phyloP scores from a whole-genome alignment of 495 filamentous ascomycete species.

The Hyaloscypha hepaticicola region DNA sequence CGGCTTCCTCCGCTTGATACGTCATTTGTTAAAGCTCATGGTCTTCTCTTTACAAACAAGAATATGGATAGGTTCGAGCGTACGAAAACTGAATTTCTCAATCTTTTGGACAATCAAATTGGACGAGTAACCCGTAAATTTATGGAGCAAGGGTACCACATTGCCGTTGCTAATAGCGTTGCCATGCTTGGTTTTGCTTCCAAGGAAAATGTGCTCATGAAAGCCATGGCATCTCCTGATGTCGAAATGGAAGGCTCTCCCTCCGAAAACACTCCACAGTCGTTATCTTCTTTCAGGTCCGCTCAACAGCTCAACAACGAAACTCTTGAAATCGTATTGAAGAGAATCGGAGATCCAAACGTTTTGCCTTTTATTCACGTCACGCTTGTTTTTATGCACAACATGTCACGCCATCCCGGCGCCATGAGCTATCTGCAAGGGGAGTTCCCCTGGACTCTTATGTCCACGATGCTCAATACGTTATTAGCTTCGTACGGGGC shows the following conservation, averaged over 20 bases:
- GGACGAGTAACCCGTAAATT: constrained; percentile 55
- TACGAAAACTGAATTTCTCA: constrained; percentile 50
- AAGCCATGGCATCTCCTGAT: constrained; percentile 6
- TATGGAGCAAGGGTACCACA: constrained; percentile 68
- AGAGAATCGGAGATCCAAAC: constrained; percentile 30
- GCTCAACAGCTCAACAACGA: constrained; percentile 30
- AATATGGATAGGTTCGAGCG: constrained; percentile 46
- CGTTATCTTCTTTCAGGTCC: constrained; percentile 17
- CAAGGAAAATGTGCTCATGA: constrained; percentile 26
- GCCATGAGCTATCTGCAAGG: constrained; percentile 26
- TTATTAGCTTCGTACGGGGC: constrained; percentile 35
- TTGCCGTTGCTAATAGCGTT: constrained; percentile 35
- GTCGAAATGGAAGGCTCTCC: constrained; percentile 6
- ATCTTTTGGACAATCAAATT: constrained; percentile 58
- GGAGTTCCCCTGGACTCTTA: constrained; percentile 26
- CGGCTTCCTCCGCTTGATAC: constrained; percentile 40
- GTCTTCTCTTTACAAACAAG: constrained; percentile 60
- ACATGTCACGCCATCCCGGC: constrained; percentile 19
- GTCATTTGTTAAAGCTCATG: constrained; percentile 64
- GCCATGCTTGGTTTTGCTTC: constrained; percentile 26
- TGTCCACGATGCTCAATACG: constrained; percentile 27
- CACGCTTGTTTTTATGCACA: constrained; percentile 28
- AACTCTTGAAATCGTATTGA: constrained; percentile 18
- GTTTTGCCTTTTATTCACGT: constrained; percentile 31
- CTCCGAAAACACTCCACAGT: background rate